Percentiles rank a stretch among this genome's conserved stretches.
Evolutionary conservation across 345 rosid genomes (phyloP).

Genomic region (Linum trigynum): DNA sequence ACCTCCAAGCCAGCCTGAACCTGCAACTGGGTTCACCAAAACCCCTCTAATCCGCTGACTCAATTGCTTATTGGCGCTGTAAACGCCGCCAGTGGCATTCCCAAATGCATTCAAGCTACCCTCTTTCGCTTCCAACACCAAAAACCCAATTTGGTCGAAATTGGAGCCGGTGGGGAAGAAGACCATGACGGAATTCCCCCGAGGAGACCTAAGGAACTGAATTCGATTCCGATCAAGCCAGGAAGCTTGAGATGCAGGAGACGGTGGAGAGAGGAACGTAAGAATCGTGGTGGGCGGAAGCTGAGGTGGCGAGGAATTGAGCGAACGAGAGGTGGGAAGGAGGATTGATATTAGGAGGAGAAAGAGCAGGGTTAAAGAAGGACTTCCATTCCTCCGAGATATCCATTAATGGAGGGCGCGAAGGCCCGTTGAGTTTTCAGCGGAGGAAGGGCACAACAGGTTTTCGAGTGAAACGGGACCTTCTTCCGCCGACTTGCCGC

Average conservation of each 20-base stretch:
- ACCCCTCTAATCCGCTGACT: conserved; percentile 33
- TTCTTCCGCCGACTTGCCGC: no score
- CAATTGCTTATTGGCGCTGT: conserved; percentile 26
- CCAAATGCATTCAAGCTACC: conserved; percentile 22
- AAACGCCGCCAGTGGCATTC: conserved; percentile 26
- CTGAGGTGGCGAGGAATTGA: conserved; percentile 36
- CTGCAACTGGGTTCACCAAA: conserved; percentile 33
- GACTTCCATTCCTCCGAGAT: conserved; percentile 34
- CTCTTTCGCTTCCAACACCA: conserved; percentile 27
- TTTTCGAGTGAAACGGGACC: no score
- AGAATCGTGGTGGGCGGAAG: conserved; percentile 2
- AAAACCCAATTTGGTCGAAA: conserved; percentile 55
- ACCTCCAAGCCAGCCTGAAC: conserved; percentile 9
- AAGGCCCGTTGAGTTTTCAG: no score
- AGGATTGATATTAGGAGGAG: conserved; percentile 25
- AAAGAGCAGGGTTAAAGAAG: conserved; percentile 21
- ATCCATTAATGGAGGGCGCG: conserved; percentile 12
- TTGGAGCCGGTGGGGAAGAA: conserved; percentile 59
- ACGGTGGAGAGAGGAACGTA: conserved; percentile 30
- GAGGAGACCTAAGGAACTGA: conserved; percentile 40
- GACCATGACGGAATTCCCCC: conserved; percentile 18
- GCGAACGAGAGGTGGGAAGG: conserved; percentile 37
- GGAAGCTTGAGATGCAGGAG: conserved; percentile 21
- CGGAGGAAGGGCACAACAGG: no score
- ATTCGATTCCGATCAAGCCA: conserved; percentile 33